Conservation (phyloP, 306 rosid genomes). For the Gynostemma pentaphyllum region DNA sequence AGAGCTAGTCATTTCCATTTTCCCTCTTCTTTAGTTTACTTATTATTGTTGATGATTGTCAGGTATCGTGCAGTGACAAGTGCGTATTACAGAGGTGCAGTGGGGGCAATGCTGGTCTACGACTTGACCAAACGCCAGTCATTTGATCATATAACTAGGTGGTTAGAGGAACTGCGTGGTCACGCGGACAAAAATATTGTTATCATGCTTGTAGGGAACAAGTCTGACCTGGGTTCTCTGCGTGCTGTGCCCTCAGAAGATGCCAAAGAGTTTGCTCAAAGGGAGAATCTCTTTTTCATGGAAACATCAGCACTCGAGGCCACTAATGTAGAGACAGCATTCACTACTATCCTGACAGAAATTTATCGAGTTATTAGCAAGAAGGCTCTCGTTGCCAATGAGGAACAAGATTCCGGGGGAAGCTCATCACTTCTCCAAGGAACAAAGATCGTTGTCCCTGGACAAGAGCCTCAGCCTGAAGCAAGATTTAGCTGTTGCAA, state of each 20-base stretch:
- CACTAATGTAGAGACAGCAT: constrained; percentile 75
- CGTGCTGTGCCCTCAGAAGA: constrained; percentile 64
- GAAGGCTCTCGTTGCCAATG: constrained; percentile 53
- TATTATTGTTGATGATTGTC: constrained; percentile 13
- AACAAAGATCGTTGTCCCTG: constrained; percentile 38
- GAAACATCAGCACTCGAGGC: constrained; percentile 94
- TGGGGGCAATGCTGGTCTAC: constrained; percentile 81
- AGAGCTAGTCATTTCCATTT: background rate
- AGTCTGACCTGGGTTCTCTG: constrained; percentile 57
- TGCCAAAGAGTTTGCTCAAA: constrained; percentile 67
- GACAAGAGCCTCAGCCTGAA: constrained; percentile 41
- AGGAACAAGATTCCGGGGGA: constrained; percentile 39
- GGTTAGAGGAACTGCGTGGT: constrained; percentile 72
- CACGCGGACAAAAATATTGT: constrained; percentile 68
- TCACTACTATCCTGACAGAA: constrained; percentile 65
- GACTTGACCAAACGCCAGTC: constrained; percentile 69
- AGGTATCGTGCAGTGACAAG: constrained; percentile 95
- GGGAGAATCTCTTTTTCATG: constrained; percentile 65
- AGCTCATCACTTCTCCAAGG: constrained; percentile 63
- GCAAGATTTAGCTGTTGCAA: constrained; percentile 47
- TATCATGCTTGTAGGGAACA: constrained; percentile 89
- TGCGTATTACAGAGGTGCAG: constrained; percentile 94
- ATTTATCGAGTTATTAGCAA: constrained; percentile 50
- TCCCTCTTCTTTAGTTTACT: background rate
- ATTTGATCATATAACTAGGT: constrained; percentile 63